These are phyloP conservation scores for Talaromyces marneffei DNA, from an alignment of 2,329 filamentous ascomycete species.

Conservation along the genomic window DNA sequence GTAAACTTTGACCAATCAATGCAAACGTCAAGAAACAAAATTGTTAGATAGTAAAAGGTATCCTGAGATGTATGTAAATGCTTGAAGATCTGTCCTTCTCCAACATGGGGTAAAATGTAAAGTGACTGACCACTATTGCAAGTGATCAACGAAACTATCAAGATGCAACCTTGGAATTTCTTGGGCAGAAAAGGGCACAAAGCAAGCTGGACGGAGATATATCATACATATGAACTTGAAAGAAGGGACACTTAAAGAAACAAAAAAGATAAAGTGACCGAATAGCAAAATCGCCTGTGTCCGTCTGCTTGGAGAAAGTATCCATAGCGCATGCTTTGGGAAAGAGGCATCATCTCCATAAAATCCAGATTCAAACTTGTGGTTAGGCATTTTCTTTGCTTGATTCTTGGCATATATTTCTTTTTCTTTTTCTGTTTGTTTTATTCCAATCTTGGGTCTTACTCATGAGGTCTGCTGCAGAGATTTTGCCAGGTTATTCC, in stretches of 20 bases:
- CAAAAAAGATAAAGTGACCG: background rate
- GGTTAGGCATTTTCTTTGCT: background rate
- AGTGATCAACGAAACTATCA: background rate
- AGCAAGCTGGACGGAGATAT: background rate
- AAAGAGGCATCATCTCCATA: background rate
- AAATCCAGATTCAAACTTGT: background rate
- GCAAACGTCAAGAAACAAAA: background rate
- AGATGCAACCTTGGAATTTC: background rate
- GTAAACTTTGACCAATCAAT: background rate
- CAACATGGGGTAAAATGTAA: background rate
- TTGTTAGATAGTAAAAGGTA: background rate
- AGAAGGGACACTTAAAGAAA: background rate
- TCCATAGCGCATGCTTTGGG: background rate
- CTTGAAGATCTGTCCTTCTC: background rate
- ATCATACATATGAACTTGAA: background rate
- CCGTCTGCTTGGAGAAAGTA: background rate
- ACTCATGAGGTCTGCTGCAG: background rate
- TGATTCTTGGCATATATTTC: background rate
- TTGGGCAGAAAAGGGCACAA: background rate
- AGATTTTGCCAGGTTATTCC: background rate
- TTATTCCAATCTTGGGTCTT: background rate
- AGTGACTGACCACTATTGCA: background rate
- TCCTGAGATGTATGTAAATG: background rate
- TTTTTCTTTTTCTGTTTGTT: background rate
- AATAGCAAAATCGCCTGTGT: background rate